Base-by-base conservation (phyloP, 805 yeast genomes). In the Candida coquimbonensis region DNA sequence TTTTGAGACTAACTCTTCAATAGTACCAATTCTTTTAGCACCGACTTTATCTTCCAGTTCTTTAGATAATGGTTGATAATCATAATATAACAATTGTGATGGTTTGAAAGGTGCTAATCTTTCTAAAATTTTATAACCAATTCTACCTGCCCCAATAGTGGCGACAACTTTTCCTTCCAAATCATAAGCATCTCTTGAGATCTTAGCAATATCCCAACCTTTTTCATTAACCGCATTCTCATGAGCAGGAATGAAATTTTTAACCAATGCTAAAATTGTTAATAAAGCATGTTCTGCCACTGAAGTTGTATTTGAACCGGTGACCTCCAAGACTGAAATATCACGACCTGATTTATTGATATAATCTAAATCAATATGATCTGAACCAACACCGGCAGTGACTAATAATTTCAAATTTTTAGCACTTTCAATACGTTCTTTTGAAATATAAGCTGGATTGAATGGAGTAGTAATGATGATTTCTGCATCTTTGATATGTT, bases 371-470 rank as follows among this genome's bases (percentile, higher is more conserved):
- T 84, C 91, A 51, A 84, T 72, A 65, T 85, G 93, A 62, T 85
- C 93, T 19, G 88, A 81, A 12, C 95, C 95, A 49, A 85, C 89
- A 55, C 93, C 95, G 9, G 95, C 95, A 41, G 90, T 85, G 54
- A 83, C 72, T 49, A 81, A 69, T 43, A 82, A 60, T 69, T 83
- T 83, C 65, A 85, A 73, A 44, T 81, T 83, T 62, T 80, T 80
- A 32, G 91, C 90, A 59, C 76, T 74, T 42, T 69, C 78, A 51
- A 85, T 73, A 57, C 91, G 74, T 55, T 80, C 83, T 48, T 72
- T 70, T 45, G 82, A 76, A 61, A 85, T 72, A 64, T 85, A 85
- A 34, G 81, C 91, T 5, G 95, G 93, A 65, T 76, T 87, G 75
- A 86, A 85, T 4, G 95, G 93, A 12, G 91, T 84, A 36, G 90